Percentiles rank a stretch among this genome's conserved stretches.
phyloP scores from a whole-genome alignment of 805 yeast species.

The Yamadazyma olivae region DNA sequence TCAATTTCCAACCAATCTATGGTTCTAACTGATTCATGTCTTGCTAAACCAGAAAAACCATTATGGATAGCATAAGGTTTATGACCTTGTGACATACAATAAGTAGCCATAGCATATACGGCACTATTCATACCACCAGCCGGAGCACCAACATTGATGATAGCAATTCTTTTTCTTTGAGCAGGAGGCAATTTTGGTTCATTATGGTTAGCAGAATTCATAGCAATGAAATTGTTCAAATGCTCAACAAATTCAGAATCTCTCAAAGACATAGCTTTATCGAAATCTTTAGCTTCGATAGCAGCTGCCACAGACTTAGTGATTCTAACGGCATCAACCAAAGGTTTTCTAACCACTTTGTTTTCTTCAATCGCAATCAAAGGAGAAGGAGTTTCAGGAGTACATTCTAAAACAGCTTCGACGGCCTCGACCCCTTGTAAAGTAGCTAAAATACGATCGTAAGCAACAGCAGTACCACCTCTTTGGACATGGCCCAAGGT shows the following conservation, averaged over 20 bases:
- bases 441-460: slow-evolving; percentile 87
- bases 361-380: slow-evolving; percentile 89
- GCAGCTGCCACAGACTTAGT: slow-evolving; percentile 92
- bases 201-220: slow-evolving; percentile 66
- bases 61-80: slow-evolving; percentile 86
- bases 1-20: slow-evolving; percentile 83
- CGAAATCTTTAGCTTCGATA: slow-evolving; percentile 74
- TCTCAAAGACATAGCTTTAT: slow-evolving; percentile 80
- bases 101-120: slow-evolving; percentile 83
- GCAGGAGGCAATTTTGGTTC: slow-evolving; percentile 56
- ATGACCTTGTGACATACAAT: slow-evolving; percentile 89
- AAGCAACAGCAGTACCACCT: slow-evolving; percentile 98
- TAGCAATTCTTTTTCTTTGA: slow-evolving; percentile 71
- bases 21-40: slow-evolving; percentile 79
- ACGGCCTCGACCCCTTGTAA: slow-evolving; percentile 98
- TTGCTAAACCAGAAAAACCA: slow-evolving; percentile 87
- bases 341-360: slow-evolving; percentile 77
- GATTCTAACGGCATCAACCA: slow-evolving; percentile 84
- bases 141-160: slow-evolving; percentile 94
- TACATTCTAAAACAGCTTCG: slow-evolving; percentile 81
- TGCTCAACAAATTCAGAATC: slow-evolving; percentile 87
- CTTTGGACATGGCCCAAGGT: slow-evolving; percentile 97
- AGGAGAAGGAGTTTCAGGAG: slow-evolving; percentile 92
- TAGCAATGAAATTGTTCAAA: slow-evolving; percentile 65
- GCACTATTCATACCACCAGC: slow-evolving; percentile 96